Conservation (phyloP, 768 basidiomycete genomes). For the Lentinus brumalis region DNA sequence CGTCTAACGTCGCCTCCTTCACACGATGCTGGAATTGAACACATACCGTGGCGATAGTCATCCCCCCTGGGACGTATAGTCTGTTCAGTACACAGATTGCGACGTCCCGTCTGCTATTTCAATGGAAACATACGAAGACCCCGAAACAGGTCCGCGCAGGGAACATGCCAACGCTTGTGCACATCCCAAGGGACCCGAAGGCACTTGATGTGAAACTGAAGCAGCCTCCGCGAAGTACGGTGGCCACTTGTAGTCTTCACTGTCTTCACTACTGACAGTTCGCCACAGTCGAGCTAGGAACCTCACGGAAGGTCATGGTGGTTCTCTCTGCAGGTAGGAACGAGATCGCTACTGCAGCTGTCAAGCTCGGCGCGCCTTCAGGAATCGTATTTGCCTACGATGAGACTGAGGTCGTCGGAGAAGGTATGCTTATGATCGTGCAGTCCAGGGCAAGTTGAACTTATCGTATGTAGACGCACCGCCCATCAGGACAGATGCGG, state of each 20-base stretch:
- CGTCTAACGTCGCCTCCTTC: slow-evolving; percentile 26
- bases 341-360: slow-evolving; percentile 49
- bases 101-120: slow-evolving; percentile 63
- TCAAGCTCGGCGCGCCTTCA: slow-evolving; percentile 58
- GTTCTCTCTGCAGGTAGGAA: slow-evolving; percentile 72
- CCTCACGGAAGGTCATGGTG: slow-evolving; percentile 53
- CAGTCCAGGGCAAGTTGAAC: not conserved
- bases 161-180: slow-evolving; percentile 48
- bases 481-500: slow-evolving; percentile 40
- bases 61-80: slow-evolving; percentile 69
- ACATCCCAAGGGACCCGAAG: slow-evolving; percentile 61
- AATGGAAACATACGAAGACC: slow-evolving; percentile 50
- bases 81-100: slow-evolving; percentile 70
- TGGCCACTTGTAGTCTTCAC: slow-evolving; percentile 13
- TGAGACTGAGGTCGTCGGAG: slow-evolving; percentile 42
- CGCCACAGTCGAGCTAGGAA: slow-evolving; percentile 64
- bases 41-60: slow-evolving; percentile 46
- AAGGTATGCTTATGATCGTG: slow-evolving; percentile 29
- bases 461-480: slow-evolving; percentile 10
- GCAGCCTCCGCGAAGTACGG: slow-evolving; percentile 48
- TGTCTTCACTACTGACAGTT: not conserved
- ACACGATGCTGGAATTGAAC: not conserved
- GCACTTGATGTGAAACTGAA: slow-evolving; percentile 65
- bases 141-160: slow-evolving; percentile 19
- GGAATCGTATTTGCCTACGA: slow-evolving; percentile 49